Evolutionary conservation across 768 basidiomycete genomes (phyloP).

Genomic region (Tricholoma saponaceum): DNA sequence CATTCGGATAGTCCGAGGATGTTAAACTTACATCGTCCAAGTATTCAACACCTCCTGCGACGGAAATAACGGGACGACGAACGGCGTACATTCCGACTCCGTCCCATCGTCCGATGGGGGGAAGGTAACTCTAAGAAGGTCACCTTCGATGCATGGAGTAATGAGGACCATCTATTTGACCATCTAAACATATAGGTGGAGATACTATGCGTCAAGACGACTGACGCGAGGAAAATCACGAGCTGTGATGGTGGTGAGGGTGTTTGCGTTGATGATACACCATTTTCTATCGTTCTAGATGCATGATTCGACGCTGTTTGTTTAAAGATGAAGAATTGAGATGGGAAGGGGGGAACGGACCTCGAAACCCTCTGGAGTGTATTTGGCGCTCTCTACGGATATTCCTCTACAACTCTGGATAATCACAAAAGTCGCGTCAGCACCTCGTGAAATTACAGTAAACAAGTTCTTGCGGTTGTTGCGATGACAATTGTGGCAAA

Average conservation of each 20-base stretch:
- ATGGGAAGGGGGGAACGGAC: conserved; percentile 29
- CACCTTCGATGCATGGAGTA: conserved; percentile 46
- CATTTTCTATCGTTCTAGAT: conserved; percentile 66
- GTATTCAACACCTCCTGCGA: conserved; percentile 37
- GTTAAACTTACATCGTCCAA: conserved; percentile 54
- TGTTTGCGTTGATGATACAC: conserved; percentile 59
- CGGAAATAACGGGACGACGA: conserved; percentile 58
- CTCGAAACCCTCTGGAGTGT: conserved; percentile 62
- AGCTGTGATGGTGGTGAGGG: conserved; percentile 59
- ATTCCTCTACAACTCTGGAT: conserved; percentile 70
- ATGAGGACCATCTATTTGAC: conserved; percentile 61
- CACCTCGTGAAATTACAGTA: background rate
- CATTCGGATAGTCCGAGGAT: background rate
- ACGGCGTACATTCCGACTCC: conserved; percentile 50
- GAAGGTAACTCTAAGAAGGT: conserved; percentile 52
- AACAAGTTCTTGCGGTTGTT: background rate
- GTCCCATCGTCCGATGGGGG: conserved; percentile 41
- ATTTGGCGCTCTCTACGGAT: conserved; percentile 51
- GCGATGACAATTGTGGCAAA: background rate
- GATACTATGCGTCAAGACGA: background rate
- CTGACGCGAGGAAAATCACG: conserved; percentile 56
- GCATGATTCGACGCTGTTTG: background rate
- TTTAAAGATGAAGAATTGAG: background rate
- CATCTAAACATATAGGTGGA: background rate
- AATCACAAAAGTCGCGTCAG: background rate